Evolutionary conservation across 2,329 filamentous ascomycete species (phyloP), one percentile per base, ranked within the genome.

Genomic region (Nothophoma quercina): DNA sequence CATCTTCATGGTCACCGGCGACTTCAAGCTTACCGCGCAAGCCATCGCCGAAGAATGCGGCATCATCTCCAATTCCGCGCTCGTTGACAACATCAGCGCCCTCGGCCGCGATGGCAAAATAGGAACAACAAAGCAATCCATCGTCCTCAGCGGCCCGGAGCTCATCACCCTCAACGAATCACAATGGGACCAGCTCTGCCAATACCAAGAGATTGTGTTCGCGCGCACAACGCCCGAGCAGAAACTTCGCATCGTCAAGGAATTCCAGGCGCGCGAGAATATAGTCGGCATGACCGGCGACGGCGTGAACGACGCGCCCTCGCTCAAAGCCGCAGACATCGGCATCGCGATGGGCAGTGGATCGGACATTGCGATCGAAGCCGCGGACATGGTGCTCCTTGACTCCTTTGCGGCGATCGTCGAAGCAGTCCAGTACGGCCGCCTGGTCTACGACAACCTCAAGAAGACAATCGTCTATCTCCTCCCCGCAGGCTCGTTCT

Each of bases 1-100:
- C n/a, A 85, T 91, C 23, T 88, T 89, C 71, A 93, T 93, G 89
- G 89, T 92, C 0, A 93, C 89, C 1, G 88, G 89, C 8, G 89
- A 93, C 65, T 91, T 89, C 68, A 86, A 87, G 21, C 80, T 91
- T 13, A 93, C 89, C 0, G 89, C 89, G 0, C 80, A 85, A 56
- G 87, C 88, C 1, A 91, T 93, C 56, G 88, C 89, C 0, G 79
- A 82, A 3, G 84, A 91, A 47, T 90, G 88, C 54, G 87, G 88
- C 7, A 91, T 91, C 65, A 81, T 92, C 44, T 88, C 80, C 1
- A 80, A 79, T 33, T 75, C 77, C 0, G 68, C 75, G 2, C 48
- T 65, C 68, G 74, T 88, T 3, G 82, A 89, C 55, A 76, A 81
- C 30, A 74, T 84, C 7, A 77, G 78, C 0, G 79, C 83, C 1